Percentiles rank a stretch among this genome's conserved stretches.
phyloP scores from a whole-genome alignment of 2,329 filamentous ascomycete species.

The Huntiella savannae region DNA sequence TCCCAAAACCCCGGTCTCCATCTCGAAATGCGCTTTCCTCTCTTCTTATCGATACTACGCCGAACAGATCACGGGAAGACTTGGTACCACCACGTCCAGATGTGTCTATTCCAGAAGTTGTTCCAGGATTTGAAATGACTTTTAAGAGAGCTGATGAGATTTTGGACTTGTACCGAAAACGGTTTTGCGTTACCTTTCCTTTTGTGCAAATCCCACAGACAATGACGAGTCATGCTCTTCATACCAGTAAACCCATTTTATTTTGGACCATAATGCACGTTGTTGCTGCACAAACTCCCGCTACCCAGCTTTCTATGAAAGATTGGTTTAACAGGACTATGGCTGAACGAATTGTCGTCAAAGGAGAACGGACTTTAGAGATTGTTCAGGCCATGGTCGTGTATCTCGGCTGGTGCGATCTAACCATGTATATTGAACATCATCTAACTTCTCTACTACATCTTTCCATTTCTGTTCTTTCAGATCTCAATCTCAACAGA shows the following conservation, averaged over 20 bases:
- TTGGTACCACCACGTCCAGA: background rate
- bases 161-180: constrained; percentile 18
- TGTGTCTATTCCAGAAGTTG: constrained; percentile 14
- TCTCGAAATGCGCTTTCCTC: constrained; percentile 4
- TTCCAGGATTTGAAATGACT: constrained; percentile 20
- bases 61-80: background rate
- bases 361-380: constrained; percentile 19
- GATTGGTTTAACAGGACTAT: constrained; percentile 21
- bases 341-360: constrained; percentile 21
- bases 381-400: constrained; percentile 23
- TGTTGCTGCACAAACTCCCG: constrained; percentile 17
- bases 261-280: constrained; percentile 22
- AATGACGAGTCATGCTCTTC: constrained; percentile 17
- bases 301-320: constrained; percentile 18
- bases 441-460: constrained; percentile 22
- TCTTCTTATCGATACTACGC: constrained; percentile 18
- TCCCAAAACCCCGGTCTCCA: background rate
- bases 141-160: constrained; percentile 18
- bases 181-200: constrained; percentile 20
- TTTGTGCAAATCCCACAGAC: constrained; percentile 19
- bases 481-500: constrained; percentile 21
- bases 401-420: constrained; percentile 22
- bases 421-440: constrained; percentile 21
- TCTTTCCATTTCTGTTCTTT: constrained; percentile 20
- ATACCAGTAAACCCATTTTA: constrained; percentile 18